Evolutionary conservation across 495 filamentous ascomycete species (phyloP).

Genomic region (Beverwykella pulmonaria): DNA sequence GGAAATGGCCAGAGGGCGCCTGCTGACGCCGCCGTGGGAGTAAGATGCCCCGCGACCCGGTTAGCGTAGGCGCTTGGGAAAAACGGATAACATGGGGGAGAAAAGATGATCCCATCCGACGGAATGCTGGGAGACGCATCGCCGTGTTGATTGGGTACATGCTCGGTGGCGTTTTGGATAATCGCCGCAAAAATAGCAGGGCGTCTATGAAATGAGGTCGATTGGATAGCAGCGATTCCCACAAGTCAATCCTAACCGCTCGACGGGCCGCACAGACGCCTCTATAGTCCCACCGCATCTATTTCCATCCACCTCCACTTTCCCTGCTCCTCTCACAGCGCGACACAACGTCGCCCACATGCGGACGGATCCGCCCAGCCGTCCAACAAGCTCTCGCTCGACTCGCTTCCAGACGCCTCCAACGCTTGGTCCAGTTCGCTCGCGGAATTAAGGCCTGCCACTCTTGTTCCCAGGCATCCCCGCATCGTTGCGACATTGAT

Average conservation of each 20-base stretch:
- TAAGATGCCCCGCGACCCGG: constrained; percentile 17
- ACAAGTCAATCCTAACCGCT: constrained; percentile 7
- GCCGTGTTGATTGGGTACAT: too few species aligned
- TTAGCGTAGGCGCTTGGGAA: constrained; percentile 28
- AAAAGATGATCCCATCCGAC: constrained; percentile 23
- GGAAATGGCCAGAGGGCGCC: constrained; percentile 1
- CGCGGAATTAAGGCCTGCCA: constrained; percentile 10
- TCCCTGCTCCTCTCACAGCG: not conserved
- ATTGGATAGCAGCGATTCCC: constrained; percentile 17
- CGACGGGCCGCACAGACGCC: constrained; percentile 17
- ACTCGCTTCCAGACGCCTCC: not conserved
- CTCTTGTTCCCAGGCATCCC: constrained; percentile 8
- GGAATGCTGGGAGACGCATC: not conserved
- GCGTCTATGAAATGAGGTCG: constrained; percentile 16
- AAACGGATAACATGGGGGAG: not conserved
- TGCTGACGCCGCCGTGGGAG: constrained; percentile 20
- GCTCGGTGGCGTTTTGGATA: not conserved
- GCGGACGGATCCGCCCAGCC: not conserved
- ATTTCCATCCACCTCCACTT: constrained; percentile 4
- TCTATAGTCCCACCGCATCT: constrained; percentile 4
- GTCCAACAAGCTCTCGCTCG: constrained; percentile 2
- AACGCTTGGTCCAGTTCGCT: not conserved
- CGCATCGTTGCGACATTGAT: too few species aligned
- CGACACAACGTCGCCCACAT: constrained; percentile 1
- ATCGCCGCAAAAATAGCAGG: constrained; percentile 13